Evolutionary conservation across 768 basidiomycete species (phyloP).

Genomic region (Hortiboletus campestris): DNA sequence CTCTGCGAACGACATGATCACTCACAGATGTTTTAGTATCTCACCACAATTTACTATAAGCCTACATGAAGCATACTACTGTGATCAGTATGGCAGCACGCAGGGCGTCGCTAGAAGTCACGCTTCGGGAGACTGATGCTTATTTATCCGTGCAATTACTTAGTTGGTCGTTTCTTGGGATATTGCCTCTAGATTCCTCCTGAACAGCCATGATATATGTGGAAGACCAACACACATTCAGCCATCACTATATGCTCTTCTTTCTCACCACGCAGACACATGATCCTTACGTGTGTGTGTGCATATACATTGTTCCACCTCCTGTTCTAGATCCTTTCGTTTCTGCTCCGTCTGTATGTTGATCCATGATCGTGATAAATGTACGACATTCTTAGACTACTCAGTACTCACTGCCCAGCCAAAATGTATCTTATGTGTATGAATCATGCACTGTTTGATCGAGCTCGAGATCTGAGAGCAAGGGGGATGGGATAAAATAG

Average conservation of each 20-base stretch:
- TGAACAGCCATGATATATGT: slow-evolving; percentile 21
- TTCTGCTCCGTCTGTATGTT: slow-evolving; percentile 19
- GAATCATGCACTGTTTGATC: background rate
- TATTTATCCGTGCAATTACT: slow-evolving; percentile 28
- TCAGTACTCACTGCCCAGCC: background rate
- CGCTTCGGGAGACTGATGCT: slow-evolving; percentile 10
- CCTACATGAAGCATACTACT: slow-evolving; percentile 43
- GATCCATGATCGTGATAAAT: slow-evolving; percentile 11
- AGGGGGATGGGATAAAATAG: background rate
- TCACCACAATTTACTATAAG: slow-evolving; percentile 84
- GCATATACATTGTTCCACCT: slow-evolving; percentile 6
- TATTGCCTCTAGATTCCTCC: slow-evolving; percentile 26
- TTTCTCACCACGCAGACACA: slow-evolving; percentile 3
- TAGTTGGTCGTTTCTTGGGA: slow-evolving; percentile 28
- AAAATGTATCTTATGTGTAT: slow-evolving; percentile 18
- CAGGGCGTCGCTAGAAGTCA: slow-evolving; percentile 27
- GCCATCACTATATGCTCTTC: slow-evolving; percentile 17
- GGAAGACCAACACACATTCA: slow-evolving; percentile 18
- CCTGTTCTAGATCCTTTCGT: slow-evolving; percentile 7
- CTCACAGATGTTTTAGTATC: slow-evolving; percentile 51
- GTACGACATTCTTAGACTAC: slow-evolving; percentile 23
- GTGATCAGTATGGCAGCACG: slow-evolving; percentile 17
- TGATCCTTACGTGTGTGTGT: slow-evolving; percentile 8
- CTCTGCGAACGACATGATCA: slow-evolving; percentile 1
- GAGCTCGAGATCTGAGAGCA: background rate